phyloP scores from a whole-genome alignment of 768 basidiomycete genomes.

The Mycena vulgaris region DNA sequence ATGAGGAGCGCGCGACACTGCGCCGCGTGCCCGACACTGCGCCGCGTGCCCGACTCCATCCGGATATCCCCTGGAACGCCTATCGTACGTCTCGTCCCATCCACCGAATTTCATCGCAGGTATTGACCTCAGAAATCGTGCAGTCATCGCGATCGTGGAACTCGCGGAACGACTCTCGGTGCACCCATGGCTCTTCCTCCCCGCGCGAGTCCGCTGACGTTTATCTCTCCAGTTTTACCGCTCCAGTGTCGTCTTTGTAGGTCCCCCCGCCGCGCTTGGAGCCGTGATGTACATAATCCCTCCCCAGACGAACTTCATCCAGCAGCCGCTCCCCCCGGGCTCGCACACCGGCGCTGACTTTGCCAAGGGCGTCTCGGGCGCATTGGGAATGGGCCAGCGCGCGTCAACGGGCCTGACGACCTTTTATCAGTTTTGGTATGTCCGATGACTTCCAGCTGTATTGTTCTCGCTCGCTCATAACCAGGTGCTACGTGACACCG shows the following conservation, averaged over 20 bases:
- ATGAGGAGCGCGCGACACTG: constrained; percentile 71
- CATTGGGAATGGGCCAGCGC: constrained; percentile 76
- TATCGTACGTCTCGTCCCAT: constrained; percentile 46
- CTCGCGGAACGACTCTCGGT: constrained; percentile 84
- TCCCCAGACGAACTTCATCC: constrained; percentile 75
- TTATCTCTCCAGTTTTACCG: constrained; percentile 27
- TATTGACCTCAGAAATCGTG: neutral
- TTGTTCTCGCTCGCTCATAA: no score
- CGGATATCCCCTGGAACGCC: constrained; percentile 74
- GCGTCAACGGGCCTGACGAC: no score
- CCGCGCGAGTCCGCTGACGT: neutral
- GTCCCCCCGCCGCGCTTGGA: neutral
- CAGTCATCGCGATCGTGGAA: constrained; percentile 79
- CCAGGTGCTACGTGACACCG: constrained; percentile 78
- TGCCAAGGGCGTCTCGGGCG: constrained; percentile 71
- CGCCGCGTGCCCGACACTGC: constrained; percentile 72
- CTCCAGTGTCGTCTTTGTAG: constrained; percentile 25
- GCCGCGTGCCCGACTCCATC: no score
- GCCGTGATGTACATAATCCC: neutral
- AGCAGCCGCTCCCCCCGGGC: constrained; percentile 75
- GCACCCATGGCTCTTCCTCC: constrained; percentile 41
- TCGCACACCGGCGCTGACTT: constrained; percentile 78
- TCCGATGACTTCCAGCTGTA: no score
- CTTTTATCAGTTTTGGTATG: no score
- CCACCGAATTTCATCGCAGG: neutral